Evolutionary conservation across 2,329 filamentous ascomycete genomes (phyloP).

Genomic region (Neofusicoccum parvum): DNA sequence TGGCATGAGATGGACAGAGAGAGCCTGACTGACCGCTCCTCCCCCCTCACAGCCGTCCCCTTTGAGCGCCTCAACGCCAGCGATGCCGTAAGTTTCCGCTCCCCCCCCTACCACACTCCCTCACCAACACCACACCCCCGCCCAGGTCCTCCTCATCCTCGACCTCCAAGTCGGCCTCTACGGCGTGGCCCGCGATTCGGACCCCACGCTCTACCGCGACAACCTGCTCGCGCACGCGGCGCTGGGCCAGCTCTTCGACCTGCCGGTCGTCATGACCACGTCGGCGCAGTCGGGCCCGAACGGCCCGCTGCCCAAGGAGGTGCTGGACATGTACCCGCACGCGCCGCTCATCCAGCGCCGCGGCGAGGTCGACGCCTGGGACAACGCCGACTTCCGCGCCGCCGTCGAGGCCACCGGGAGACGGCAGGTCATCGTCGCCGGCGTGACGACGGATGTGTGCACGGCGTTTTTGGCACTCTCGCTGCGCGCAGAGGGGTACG

Average conservation of each 20-base stretch:
- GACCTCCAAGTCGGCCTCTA: slow-evolving; percentile 64
- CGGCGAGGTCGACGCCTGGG: slow-evolving; percentile 77
- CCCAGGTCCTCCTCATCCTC: slow-evolving; percentile 58
- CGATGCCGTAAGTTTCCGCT: neutral
- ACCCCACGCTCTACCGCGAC: slow-evolving; percentile 65
- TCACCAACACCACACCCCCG: neutral
- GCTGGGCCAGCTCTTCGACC: slow-evolving; percentile 65
- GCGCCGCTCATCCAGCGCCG: slow-evolving; percentile 67
- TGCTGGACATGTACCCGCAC: slow-evolving; percentile 66
- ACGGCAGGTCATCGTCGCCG: slow-evolving; percentile 71
- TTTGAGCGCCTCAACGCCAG: slow-evolving; percentile 15
- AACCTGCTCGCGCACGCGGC: slow-evolving; percentile 69
- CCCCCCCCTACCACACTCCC: neutral
- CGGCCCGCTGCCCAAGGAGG: slow-evolving; percentile 69
- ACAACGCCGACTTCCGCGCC: slow-evolving; percentile 67
- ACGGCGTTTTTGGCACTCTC: slow-evolving; percentile 70
- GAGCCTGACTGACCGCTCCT: neutral
- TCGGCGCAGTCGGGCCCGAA: slow-evolving; percentile 69
- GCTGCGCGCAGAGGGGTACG: slow-evolving; percentile 69
- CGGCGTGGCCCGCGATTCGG: slow-evolving; percentile 65
- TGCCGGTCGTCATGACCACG: slow-evolving; percentile 71
- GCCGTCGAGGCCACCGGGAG: slow-evolving; percentile 67
- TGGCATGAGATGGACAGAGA: neutral
- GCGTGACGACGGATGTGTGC: slow-evolving; percentile 76
- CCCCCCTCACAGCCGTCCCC: neutral